Base-by-base conservation (phyloP, 106 monocot species). In the Dendrobium chrysotoxum region DNA sequence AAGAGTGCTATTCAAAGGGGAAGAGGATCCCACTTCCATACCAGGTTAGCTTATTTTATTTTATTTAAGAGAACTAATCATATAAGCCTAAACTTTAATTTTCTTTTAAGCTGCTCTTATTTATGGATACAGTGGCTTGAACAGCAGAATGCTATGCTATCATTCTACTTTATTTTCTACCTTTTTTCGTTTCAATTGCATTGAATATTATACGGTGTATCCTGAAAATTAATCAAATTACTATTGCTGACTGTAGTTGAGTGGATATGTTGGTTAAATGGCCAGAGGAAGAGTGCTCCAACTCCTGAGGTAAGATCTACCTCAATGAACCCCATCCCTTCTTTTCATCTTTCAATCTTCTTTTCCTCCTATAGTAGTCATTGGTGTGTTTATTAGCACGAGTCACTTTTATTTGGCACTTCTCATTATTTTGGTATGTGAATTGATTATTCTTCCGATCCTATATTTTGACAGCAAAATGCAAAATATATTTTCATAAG, bases 181-280 rank as follows among this genome's bases (percentile, higher is more conserved):
- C 26, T 75, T 25, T 75, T 5, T 46, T 75, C 20, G 25, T 41
- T 47, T 11, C 26, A 45, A 0, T 45, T 75, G 23, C 45, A 25
- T 25, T 46, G 13, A 41, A 74, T 40, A 39, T 41, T 26, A 18
- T 73, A 40, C 4, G 17, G 15, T 25, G 10, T 20, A 50, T 85
- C 11, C 78, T 76, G 79, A 72, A 55, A 78, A 64, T 79, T 85
- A 72, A 15, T 18, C 77, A 65, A 72, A 50, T 70, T 78, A 31
- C 54, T 78, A 77, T 72, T 65, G 30, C 40, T 83, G 28, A 5
- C 79, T 90, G 73, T 76, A 99, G 98, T 99, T 85, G 98, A 99
- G 81, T 99, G 98, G 98, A 99, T 99, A 88, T 93, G 92, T 90
- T 99, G 98, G 98, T 88, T 99, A 83, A 99, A 95, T 88, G 95